Evolutionary conservation across 164 flowering plant genomes (phyloP).

Genomic region (Kingdonia uniflora): DNA sequence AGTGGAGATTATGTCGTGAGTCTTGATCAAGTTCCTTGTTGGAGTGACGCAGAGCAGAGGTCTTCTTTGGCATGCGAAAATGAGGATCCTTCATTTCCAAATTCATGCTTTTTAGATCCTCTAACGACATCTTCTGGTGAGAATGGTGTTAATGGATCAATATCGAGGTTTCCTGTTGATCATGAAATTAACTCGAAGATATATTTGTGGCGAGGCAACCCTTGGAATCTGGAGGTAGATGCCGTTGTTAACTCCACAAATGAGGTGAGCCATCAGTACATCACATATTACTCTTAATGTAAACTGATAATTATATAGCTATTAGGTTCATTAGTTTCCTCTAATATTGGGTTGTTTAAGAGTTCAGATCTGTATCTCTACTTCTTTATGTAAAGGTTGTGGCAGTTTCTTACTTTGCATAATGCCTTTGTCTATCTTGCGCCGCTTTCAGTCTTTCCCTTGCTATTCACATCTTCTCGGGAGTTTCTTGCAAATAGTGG

Average conservation of each 20-base stretch:
- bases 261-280: slow-evolving; percentile 44
- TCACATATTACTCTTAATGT: background rate
- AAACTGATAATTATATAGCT: too few species aligned
- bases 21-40: slow-evolving; percentile 87
- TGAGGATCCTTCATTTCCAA: slow-evolving; percentile 47
- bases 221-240: slow-evolving; percentile 98
- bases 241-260: slow-evolving; percentile 97
- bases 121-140: slow-evolving; percentile 45
- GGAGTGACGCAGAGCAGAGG: slow-evolving; percentile 78
- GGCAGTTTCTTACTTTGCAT: too few species aligned
- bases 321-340: too few species aligned
- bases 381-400: too few species aligned
- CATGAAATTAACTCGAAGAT: slow-evolving; percentile 82
- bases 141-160: slow-evolving; percentile 35
- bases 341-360: too few species aligned
- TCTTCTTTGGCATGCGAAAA: slow-evolving; percentile 34
- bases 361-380: too few species aligned
- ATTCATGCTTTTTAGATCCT: slow-evolving; percentile 62
- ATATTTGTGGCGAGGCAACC: slow-evolving; percentile 94
- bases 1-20: slow-evolving; percentile 59
- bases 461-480: too few species aligned
- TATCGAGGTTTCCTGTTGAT: slow-evolving; percentile 83
- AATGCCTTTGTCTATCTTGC: too few species aligned
- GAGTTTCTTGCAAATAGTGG: too few species aligned
- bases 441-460: too few species aligned